Conservation (phyloP, 2,329 filamentous ascomycete genomes). For the Aspergillus niger region DNA sequence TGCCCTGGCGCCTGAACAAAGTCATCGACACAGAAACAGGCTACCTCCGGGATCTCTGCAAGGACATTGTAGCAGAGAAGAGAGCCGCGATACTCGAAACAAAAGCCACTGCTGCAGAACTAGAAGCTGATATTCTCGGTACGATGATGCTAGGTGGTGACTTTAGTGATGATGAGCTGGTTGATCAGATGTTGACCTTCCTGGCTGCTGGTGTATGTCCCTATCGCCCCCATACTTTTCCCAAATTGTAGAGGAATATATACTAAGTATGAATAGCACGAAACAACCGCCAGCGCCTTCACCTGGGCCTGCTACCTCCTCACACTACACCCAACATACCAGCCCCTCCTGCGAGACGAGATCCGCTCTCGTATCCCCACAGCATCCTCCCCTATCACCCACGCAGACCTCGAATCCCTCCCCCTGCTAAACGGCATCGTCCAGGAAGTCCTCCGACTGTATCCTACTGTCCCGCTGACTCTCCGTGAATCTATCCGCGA, state of each 20-base stretch:
- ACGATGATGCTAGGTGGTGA: slow-evolving; percentile 42
- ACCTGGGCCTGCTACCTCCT: slow-evolving; percentile 59
- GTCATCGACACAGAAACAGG: slow-evolving; percentile 34
- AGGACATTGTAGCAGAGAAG: slow-evolving; percentile 40
- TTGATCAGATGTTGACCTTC: slow-evolving; percentile 47
- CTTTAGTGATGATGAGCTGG: slow-evolving; percentile 43
- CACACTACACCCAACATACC: slow-evolving; percentile 52
- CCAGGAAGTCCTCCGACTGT: slow-evolving; percentile 65
- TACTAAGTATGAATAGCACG: slow-evolving; percentile 41
- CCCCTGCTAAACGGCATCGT: slow-evolving; percentile 68
- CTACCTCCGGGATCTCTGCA: slow-evolving; percentile 36
- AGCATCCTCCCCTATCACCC: slow-evolving; percentile 28
- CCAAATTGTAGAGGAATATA: neutral
- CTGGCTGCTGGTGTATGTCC: slow-evolving; percentile 41
- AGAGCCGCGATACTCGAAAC: slow-evolving; percentile 26
- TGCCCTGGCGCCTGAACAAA: slow-evolving; percentile 46
- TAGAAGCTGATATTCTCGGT: slow-evolving; percentile 42
- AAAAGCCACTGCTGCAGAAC: slow-evolving; percentile 42
- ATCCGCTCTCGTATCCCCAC: slow-evolving; percentile 51
- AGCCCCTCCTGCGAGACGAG: slow-evolving; percentile 53
- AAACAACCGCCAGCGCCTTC: slow-evolving; percentile 58
- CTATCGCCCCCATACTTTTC: neutral
- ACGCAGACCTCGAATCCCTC: slow-evolving; percentile 55
- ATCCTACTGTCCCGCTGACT: slow-evolving; percentile 44
- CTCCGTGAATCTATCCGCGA: slow-evolving; percentile 44